phyloP scores from a whole-genome alignment of 2,329 filamentous ascomycete species.

The Lecanoromycetidae sp. region DNA sequence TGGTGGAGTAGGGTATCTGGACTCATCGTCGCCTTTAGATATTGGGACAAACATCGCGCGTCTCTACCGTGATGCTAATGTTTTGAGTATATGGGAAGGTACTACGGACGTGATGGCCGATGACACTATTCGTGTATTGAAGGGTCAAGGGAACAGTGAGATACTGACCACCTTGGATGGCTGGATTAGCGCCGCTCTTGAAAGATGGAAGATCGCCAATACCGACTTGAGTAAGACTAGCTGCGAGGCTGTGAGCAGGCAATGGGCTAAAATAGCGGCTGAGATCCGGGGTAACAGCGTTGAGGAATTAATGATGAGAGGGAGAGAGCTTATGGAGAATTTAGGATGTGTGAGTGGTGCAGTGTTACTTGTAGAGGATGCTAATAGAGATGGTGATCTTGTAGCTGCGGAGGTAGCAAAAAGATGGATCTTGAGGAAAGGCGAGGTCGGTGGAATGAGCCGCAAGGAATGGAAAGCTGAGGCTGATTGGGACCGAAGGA shows the following conservation, averaged over 20 bases:
- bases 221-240: background rate
- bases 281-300: constrained; percentile 25
- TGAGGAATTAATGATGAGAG: constrained; percentile 25
- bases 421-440: constrained; percentile 24
- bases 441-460: constrained; percentile 3
- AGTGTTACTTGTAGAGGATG: constrained; percentile 29
- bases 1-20: constrained; percentile 54
- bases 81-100: constrained; percentile 59
- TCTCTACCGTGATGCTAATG: constrained; percentile 52
- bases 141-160: constrained; percentile 22
- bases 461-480: background rate
- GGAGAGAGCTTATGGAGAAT: constrained; percentile 23
- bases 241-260: background rate
- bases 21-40: constrained; percentile 33
- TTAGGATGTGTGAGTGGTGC: constrained; percentile 26
- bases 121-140: constrained; percentile 37
- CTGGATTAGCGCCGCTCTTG: constrained; percentile 26
- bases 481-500: background rate
- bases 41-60: constrained; percentile 55
- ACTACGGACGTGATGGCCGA: constrained; percentile 59
- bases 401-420: constrained; percentile 26
- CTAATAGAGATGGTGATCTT: constrained; percentile 24
- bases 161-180: constrained; percentile 25
- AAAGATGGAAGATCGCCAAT: background rate
- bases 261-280: background rate